Evolutionary conservation across 1,284 basidiomycete species (phyloP), one percentile per base, ranked within the genome.

Genomic region (Mycocalia duriaeana): DNA sequence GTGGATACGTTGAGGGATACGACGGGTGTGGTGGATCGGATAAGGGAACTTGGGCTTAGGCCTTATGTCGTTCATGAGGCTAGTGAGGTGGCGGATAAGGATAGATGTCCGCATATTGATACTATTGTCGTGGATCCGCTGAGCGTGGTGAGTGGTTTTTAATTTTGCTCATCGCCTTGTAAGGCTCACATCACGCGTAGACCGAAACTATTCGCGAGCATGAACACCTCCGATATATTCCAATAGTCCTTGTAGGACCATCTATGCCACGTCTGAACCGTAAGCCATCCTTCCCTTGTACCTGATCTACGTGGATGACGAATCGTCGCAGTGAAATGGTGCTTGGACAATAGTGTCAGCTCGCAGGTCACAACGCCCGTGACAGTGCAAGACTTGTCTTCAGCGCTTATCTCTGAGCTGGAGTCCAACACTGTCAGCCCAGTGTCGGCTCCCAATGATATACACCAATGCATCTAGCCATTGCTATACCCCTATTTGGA

Each of bases 151-250:
- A 58, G 87, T 82, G 42, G 42, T 42, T 49, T 14, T 48, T 42
- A 25, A n/a, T n/a, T n/a, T 37, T 53, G 46, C 48, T 40, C 25
- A 34, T 19, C 4, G 18, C 42, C 11, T 16, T n/a, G n/a, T n/a
- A n/a, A n/a, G n/a, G n/a, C n/a, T n/a, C 34, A 45, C 43, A 52
- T 41, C 18, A n/a, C n/a, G n/a, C n/a, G n/a, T 53, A 92, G 89
- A 91, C 90, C 5, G 91, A 96, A 60, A 82, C 80, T 57, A 76
- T 99, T 54, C 79, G 95, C 46, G 93, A 95, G 59, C 82, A 92
- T 54, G 96, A 99, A 63, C 93, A 97, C 62, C 71, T 99, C 48
- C 81, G 95, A 44, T 98, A 98, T 64, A 96, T 99, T 53, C 96
- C 96, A 1, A 90, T 97, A 54, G 94, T 98, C 14, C 78, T 99